Base-by-base conservation (phyloP, 345 rosid genomes). In the Schrenkiella parvula region DNA sequence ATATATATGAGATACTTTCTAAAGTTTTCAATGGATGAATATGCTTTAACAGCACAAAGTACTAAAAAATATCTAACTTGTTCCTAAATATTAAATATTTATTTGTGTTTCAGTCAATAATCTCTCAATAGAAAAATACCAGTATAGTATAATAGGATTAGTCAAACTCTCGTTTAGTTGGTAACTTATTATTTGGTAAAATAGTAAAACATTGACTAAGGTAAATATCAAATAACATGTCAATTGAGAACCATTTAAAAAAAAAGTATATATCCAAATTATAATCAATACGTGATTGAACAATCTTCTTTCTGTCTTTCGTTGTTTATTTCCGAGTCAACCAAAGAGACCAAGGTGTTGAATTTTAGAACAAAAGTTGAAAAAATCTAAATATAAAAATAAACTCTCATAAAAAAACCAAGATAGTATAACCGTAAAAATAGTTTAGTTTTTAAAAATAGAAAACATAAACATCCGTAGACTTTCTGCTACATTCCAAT, bases 281-380 rank as follows among this genome's bases (percentile, higher is more conserved):
- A 2, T 41, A 31, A 41, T 22, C 42, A 61, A 64, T 71, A 72
- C 70, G 57, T 72, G 70, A 64, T 56, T 32, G 22, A 55, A 72
- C 55, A 35, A 50, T 34, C 15, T 73, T 23, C 10, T 3, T 18
- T 37, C 21, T 15, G 25, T n/a, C 10, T 17, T 73, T 55, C 1
- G 11, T 73, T 55, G 25, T 56, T 44, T 61, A 32, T 72, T 41
- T 41, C 35, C 28, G 48, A 67, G 73, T 65, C 66, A 64, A 43
- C 58, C 13, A 64, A 47, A 72, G 56, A 23, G 21, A 54, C 31
- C 42, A 43, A 4, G 43, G 47, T 52, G 28, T 62, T 35, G 26
- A 62, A 5, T 71, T 42, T 38, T 35, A 70, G 5, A 42, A 25
- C 26, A 71, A 26, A 28, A 39, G 4, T 2, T 1, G 22, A 34